Conservation (phyloP, 1,284 basidiomycete genomes). For the Malassezia japonica region DNA sequence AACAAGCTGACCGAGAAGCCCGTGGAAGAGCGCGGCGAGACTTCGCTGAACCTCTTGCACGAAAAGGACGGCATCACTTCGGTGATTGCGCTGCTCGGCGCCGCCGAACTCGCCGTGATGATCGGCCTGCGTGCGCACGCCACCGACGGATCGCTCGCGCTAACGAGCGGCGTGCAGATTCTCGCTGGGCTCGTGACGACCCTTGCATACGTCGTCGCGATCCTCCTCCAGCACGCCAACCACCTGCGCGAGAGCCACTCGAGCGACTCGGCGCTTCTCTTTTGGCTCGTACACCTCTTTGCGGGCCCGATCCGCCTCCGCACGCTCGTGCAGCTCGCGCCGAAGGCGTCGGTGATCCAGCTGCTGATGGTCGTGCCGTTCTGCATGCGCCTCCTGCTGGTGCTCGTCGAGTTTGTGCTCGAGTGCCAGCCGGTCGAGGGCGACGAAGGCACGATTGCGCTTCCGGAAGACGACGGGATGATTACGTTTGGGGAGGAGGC, state of each 20-base stretch:
- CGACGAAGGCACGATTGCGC: conserved; percentile 13
- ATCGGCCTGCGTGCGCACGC: conserved; percentile 58
- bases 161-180: conserved; percentile 21
- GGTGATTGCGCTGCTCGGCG: conserved; percentile 50
- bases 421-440: conserved; percentile 28
- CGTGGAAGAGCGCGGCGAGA: conserved; percentile 14
- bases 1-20: conserved; percentile 16
- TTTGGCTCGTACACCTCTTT: conserved; percentile 66
- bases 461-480: conserved; percentile 15
- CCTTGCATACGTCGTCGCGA: conserved; percentile 32
- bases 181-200: conserved; percentile 20
- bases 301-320: conserved; percentile 56
- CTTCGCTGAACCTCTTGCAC: conserved; percentile 24
- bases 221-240: conserved; percentile 53
- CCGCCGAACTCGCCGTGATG: conserved; percentile 49
- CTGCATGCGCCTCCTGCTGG: conserved; percentile 24
- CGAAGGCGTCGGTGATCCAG: conserved; percentile 21
- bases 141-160: conserved; percentile 49
- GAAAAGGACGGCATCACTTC: conserved; percentile 44
- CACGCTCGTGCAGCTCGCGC: conserved; percentile 24
- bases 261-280: conserved; percentile 67
- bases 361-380: conserved; percentile 28
- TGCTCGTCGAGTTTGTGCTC: conserved; percentile 27
- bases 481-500: background rate
- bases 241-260: conserved; percentile 69